These are phyloP conservation scores for Carpinus viminea DNA, from an alignment of 306 rosid genomes.

Conservation along the genomic window DNA sequence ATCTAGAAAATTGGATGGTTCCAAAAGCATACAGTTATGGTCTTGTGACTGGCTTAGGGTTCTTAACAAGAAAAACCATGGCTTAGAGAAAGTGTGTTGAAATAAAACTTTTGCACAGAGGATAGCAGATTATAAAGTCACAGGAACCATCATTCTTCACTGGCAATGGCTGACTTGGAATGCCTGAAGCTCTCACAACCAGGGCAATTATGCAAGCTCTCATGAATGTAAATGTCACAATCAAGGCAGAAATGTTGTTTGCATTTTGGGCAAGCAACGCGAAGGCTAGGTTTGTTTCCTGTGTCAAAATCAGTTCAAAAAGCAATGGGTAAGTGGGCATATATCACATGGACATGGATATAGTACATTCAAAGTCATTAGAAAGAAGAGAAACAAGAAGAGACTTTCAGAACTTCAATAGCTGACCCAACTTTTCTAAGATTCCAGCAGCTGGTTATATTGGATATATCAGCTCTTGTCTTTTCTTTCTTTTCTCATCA, in stretches of 20 bases:
- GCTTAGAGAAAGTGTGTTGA: not conserved
- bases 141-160: constrained; percentile 34
- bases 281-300: constrained; percentile 74
- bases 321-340: not conserved
- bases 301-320: constrained; percentile 35
- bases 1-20: not conserved
- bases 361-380: constrained; percentile 14
- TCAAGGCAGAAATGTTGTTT: constrained; percentile 86
- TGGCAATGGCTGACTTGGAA: constrained; percentile 42
- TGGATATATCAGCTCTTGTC: not conserved
- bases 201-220: constrained; percentile 96
- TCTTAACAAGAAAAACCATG: not conserved
- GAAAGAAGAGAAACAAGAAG: constrained; percentile 3
- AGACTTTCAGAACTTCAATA: constrained; percentile 14
- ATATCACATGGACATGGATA: not conserved
- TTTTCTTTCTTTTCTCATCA: not conserved
- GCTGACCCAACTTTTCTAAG: not conserved
- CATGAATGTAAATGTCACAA: constrained; percentile 87
- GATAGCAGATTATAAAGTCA: not conserved
- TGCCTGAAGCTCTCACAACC: constrained; percentile 87
- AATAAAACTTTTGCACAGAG: not conserved
- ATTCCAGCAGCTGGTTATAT: constrained; percentile 12
- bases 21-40: not conserved
- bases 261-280: constrained; percentile 84
- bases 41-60: not conserved